Base-by-base conservation (phyloP, 108 stramenopile species). In the Chaetoceros muelleri region DNA sequence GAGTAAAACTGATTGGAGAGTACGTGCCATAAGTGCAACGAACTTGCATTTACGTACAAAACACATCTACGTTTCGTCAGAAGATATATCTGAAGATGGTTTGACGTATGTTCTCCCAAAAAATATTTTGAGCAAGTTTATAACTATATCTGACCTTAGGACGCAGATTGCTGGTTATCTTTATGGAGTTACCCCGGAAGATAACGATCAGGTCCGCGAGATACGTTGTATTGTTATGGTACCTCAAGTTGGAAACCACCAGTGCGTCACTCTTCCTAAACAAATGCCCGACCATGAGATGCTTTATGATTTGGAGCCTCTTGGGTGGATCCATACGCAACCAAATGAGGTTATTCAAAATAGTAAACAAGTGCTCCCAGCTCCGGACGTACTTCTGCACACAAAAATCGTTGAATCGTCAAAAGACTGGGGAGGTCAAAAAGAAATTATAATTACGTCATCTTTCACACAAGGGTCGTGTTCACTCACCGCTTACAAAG, bases 281-380 rank as follows among this genome's bases (percentile, higher is more conserved):
- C 65, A 74, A 40, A 69, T 98, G 2, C 98, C 98, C 10, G 85
- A 88, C 31, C 87, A 95, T 57, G 89, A 90, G 34, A 60, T 90
- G 51, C 70, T 97, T 51, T 75, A 90, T 56, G 98, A 90, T n/a
- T 57, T 99, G 61, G 93, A 97, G 72, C 95, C 95, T 51, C 83
- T 99, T 5, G 98, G 98, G 8, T 95, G 96, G 95, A 83, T 99
- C 52, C 98, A 99, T 85, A 98, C 98, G 2, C 96, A 97, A 71
- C 98, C 97, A 21, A 96, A 96, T 61, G 97, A 99, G 66, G 57
- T 95, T 20, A 87, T 95, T 30, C 97, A 98, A 62, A 93, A 90
- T 67, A 87, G 92, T 2, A 61, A 81, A 25, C 92, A 93, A 59
- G 71, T 89, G 20, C 65, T 99, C 29, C 83, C 95, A 47, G 91